Base-by-base conservation (phyloP, 495 filamentous ascomycete genomes). In the Beverwykella pulmonaria region DNA sequence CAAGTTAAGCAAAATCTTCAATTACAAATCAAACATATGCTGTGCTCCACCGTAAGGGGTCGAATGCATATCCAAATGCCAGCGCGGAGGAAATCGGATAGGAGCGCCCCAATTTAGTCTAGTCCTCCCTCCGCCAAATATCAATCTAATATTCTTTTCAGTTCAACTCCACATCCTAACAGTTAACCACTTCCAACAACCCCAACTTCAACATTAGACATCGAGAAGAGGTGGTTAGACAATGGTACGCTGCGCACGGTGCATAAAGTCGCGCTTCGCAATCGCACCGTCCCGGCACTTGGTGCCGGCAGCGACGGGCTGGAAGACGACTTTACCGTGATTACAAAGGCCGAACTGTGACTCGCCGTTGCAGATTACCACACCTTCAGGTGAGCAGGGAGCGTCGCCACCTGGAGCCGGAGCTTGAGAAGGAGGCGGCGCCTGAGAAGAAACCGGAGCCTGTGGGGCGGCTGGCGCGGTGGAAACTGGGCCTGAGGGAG, bases 271-370 rank as follows among this genome's bases (percentile, higher is more conserved):
- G n/a, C 61, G 55, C 69, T 71, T 73, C 17, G 67, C 57, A 56
- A 77, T 75, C 60, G 60, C 19, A 1, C 66, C 69, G 36, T 72
- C 62, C 50, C 62, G 63, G 64, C 75, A 78, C 25, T 57, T 74
- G 10, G 76, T 78, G 1, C 76, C 76, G 14, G 67, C 61, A 26
- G 76, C 75, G 4, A 78, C 74, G 53, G 65, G 39, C 57, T 74
- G 70, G 34, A 60, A 75, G 34, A 70, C 65, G 27, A 72, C 72
- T 0, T 59, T 59, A 48, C 76, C 75, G 50, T 71, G 49, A 41
- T 78, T 65, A 71, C 75, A 77, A 23, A 77, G 36, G 25, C 73
- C 75, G 39, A 71, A 77, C 50, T 75, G 67, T 19, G 29, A 47
- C 20, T 64, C 47, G 29, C 72, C 74, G 52, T 71, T 73, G 72